Percentiles rank a stretch among this genome's conserved stretches.
Evolutionary conservation across 2,329 filamentous ascomycete genomes (phyloP).

Genomic region (Calonectria crousiana): DNA sequence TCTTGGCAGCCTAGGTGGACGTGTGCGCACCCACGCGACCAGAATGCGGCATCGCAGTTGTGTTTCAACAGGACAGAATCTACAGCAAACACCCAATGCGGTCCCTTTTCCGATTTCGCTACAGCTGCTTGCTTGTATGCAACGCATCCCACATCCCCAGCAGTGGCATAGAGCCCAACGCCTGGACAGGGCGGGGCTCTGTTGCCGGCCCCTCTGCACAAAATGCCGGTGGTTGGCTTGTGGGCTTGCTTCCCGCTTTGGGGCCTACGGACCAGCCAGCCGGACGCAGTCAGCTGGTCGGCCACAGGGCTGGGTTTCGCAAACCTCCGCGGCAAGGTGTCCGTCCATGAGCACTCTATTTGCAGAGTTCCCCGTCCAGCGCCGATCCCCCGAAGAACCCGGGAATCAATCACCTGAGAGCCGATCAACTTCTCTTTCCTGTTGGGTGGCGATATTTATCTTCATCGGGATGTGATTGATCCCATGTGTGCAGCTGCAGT

Average conservation of each 20-base stretch:
- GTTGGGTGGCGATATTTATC: neutral
- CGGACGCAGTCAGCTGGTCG: neutral
- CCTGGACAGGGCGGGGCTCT: neutral
- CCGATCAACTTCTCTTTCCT: neutral
- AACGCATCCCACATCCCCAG: neutral
- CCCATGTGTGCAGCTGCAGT: neutral
- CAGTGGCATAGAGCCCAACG: neutral
- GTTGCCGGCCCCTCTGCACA: neutral
- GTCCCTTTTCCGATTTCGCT: neutral
- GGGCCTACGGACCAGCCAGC: neutral
- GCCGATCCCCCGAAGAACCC: neutral
- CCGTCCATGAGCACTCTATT: neutral
- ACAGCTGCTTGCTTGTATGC: neutral
- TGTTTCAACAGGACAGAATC: neutral
- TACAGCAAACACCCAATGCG: neutral
- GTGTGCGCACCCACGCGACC: neutral
- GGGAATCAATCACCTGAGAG: neutral
- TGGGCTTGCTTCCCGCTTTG: neutral
- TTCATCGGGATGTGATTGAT: neutral
- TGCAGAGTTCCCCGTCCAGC: neutral
- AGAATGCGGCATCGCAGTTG: neutral
- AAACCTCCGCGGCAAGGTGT: neutral
- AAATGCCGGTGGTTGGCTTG: slow-evolving; percentile 9
- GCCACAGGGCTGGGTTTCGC: neutral
- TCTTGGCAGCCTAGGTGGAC: neutral